Percentiles rank a stretch among this genome's conserved stretches.
These are phyloP conservation scores for Aspergillus neotritici DNA, from an alignment of 2,329 filamentous ascomycete genomes.

Conservation along the genomic window DNA sequence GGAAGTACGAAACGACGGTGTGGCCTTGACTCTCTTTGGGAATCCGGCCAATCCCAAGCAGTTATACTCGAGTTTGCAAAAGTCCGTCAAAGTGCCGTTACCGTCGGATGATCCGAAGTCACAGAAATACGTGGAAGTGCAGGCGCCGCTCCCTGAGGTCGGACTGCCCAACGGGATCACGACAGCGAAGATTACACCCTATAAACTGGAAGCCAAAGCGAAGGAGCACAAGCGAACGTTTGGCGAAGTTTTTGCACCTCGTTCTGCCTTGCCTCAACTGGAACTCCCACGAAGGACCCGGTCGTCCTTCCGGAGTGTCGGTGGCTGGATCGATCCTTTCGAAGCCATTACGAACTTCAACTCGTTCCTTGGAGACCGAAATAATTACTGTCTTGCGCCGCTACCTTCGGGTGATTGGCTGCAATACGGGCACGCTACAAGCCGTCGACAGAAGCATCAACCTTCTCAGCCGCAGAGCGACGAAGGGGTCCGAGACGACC, in stretches of 20 bases:
- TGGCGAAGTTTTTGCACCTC: slow-evolving; percentile 42
- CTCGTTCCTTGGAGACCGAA: slow-evolving; percentile 31
- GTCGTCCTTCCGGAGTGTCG: slow-evolving; percentile 27
- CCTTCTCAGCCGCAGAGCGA: slow-evolving; percentile 17
- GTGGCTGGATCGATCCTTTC: slow-evolving; percentile 39
- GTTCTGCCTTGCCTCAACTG: slow-evolving; percentile 32
- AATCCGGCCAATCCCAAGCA: slow-evolving; percentile 69
- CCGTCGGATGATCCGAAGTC: slow-evolving; percentile 34
- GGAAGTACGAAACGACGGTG: slow-evolving; percentile 45
- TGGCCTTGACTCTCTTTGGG: slow-evolving; percentile 71
- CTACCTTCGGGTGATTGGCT: slow-evolving; percentile 41
- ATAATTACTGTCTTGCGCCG: slow-evolving; percentile 37
- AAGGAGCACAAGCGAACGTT: slow-evolving; percentile 35
- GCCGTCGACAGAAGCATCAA: slow-evolving; percentile 32
- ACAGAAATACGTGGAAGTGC: slow-evolving; percentile 36
- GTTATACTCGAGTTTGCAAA: slow-evolving; percentile 79
- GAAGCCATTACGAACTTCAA: slow-evolving; percentile 34
- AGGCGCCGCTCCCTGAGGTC: slow-evolving; percentile 54
- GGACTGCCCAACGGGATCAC: slow-evolving; percentile 70
- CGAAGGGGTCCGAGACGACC: slow-evolving; percentile 23
- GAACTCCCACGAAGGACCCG: slow-evolving; percentile 37
- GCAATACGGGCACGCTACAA: slow-evolving; percentile 36
- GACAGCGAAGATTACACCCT: slow-evolving; percentile 59
- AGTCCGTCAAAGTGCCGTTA: slow-evolving; percentile 33
- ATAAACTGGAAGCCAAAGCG: slow-evolving; percentile 30